Base-by-base conservation (phyloP, 2,329 filamentous ascomycete genomes). In the Furcasterigmium sp. region DNA sequence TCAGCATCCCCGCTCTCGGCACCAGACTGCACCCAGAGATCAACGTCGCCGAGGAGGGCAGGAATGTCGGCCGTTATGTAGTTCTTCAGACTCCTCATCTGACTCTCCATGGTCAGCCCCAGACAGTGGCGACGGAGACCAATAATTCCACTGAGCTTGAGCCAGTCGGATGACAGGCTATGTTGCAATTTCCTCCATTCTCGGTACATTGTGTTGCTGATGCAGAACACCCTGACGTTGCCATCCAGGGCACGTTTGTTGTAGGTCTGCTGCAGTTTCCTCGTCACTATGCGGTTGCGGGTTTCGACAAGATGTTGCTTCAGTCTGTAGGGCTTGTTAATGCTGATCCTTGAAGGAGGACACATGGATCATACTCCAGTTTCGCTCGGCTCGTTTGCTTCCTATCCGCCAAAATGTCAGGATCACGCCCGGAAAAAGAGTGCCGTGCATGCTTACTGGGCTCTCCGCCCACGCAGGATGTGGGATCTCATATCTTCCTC, bases 21-120 rank as follows among this genome's bases (percentile, higher is more conserved):
- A 1, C 69, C 69, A 19, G 67, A 64, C 40, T 68, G 55, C 2
- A 72, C 58, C 71, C 70, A 76, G 0, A 73, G 57, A 6, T 62
- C 55, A 2, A 70, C 45, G 2, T 66, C 60, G 15, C 59, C 61
- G 2, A 74, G 48, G 3, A 75, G 52, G 0, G 60, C 62, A 1
- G 68, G 65, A 11, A 75, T 63, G 13, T 68, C 54, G 20, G 68
- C 54, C 2, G 55, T 48, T 39, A 74, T 65, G 41, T 67, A 73
- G 7, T 53, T 51, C 6, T 19, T 59, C 0, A 63, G 64, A 4
- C 57, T 55, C 2, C 55, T 56, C 19, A 63, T 57, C 47, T 70
- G 69, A 34, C 61, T 66, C 2, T 69, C 56, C 5, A 65, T 66
- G 2, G 75, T 65, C 7, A 74, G 63, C 2, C 63, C 59, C 39